These are phyloP conservation scores for Pseudocercospora ulei DNA, from an alignment of 2,329 filamentous ascomycete species.

Conservation along the genomic window DNA sequence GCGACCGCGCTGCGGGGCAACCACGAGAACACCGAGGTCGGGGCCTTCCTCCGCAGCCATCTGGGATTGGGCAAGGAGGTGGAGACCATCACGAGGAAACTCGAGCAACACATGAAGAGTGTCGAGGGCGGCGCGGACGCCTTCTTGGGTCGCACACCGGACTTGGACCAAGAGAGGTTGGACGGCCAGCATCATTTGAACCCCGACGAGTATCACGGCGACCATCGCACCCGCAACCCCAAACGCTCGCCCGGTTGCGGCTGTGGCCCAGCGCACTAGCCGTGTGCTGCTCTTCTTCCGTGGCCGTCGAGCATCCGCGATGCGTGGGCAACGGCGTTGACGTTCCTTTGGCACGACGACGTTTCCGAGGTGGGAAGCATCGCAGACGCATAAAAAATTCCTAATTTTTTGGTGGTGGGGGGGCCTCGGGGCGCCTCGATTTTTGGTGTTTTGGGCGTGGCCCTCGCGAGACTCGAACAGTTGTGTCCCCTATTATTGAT, in stretches of 20 bases:
- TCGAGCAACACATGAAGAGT: constrained; percentile 49
- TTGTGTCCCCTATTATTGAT: too few species aligned
- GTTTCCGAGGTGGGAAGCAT: neutral
- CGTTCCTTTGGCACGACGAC: neutral
- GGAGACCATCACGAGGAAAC: constrained; percentile 62
- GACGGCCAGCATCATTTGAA: constrained; percentile 43
- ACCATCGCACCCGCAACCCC: constrained; percentile 27
- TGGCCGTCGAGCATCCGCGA: neutral
- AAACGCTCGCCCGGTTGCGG: too few species aligned
- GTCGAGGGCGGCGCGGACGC: constrained; percentile 31
- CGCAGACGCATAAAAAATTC: neutral
- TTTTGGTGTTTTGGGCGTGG: too few species aligned
- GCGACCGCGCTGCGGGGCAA: constrained; percentile 65
- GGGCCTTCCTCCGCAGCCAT: constrained; percentile 68
- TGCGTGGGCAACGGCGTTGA: neutral
- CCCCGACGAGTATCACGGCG: constrained; percentile 32
- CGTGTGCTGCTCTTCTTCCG: constrained; percentile 21
- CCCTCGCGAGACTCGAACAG: too few species aligned
- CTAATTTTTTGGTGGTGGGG: too few species aligned
- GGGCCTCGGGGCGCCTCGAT: too few species aligned
- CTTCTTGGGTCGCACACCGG: constrained; percentile 40
- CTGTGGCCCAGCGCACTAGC: too few species aligned
- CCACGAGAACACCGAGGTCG: constrained; percentile 89
- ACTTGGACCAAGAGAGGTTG: constrained; percentile 35
- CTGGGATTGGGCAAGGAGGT: constrained; percentile 74